Base-by-base conservation (phyloP, 257 asterid species). In the Nicotiana paniculata region DNA sequence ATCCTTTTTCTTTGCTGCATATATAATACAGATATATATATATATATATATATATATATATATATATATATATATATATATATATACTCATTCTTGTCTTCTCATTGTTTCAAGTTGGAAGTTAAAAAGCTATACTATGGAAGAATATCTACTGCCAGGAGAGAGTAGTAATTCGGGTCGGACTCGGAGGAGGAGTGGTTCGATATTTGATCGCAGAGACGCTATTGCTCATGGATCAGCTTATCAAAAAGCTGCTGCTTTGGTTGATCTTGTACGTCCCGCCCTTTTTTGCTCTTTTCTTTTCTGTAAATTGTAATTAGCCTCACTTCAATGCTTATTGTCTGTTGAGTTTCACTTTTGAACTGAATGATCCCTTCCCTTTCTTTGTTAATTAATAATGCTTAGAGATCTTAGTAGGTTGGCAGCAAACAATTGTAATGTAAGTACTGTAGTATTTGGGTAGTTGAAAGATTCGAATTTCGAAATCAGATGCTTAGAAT, bases 201-300 rank as follows among this genome's bases (percentile, higher is more conserved):
- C 35, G 26, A 67, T n/a, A 77, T 86, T 46, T 90, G 98, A 87
- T 69, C 91, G 63, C 2, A 75, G 63, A 75, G 91, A 91, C 57
- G 99, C 98, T 51, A 91, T 95, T 84, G 98, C 93, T 79, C 35
- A 92, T 86, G 99, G 99, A 81, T 88, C 97, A 68, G 75, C 92
- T 79, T 92, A 93, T 86, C 90, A 95, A 77, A 95, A 88, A 58
- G 99, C 99, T 82, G 99, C 99, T 83, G 99, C 98, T 86, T 88
- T 95, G 88, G 97, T 95, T 88, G 99, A 95, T 91, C 97, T 95
- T 48, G 99, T 93, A 92, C 28, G 97, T 82, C 18, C 8, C 7
- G 16, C 58, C 70, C 10, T 54, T 68, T 10, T 8, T 13, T 21
- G 28, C 72, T 10, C 32, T 15, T 8, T 26, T 33, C 0, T 30